Evolutionary conservation across 495 filamentous ascomycete genomes (phyloP).

Genomic region (Evernia prunastri): DNA sequence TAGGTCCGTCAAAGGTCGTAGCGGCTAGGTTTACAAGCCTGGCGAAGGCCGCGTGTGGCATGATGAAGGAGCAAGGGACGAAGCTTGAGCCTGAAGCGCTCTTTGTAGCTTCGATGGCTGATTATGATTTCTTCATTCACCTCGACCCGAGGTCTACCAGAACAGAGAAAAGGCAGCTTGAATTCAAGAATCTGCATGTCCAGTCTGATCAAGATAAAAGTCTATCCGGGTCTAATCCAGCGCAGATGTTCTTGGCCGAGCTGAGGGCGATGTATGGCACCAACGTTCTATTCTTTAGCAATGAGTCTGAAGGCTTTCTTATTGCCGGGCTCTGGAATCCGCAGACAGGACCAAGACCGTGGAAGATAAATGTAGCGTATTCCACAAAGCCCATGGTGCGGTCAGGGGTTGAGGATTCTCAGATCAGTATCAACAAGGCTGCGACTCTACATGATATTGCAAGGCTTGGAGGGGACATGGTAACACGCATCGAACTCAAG

Average conservation of each 20-base stretch:
- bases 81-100: constrained; percentile 54
- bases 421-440: constrained; percentile 61
- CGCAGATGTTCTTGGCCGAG: constrained; percentile 49
- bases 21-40: constrained; percentile 77
- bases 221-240: constrained; percentile 44
- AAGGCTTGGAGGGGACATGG: constrained; percentile 39
- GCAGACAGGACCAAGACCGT: constrained; percentile 44
- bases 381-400: constrained; percentile 52
- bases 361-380: constrained; percentile 62
- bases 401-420: constrained; percentile 22
- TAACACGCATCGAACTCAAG: constrained; percentile 39
- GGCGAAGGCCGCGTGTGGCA: constrained; percentile 61
- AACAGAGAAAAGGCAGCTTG: constrained; percentile 23
- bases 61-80: constrained; percentile 50
- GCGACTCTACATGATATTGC: constrained; percentile 76
- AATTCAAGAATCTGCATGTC: constrained; percentile 65
- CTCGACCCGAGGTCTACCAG: constrained; percentile 47
- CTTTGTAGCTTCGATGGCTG: constrained; percentile 60
- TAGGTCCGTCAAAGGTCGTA: constrained; percentile 68
- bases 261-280: constrained; percentile 55
- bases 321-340: constrained; percentile 85
- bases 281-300: constrained; percentile 68
- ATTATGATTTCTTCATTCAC: constrained; percentile 81
- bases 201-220: constrained; percentile 30
- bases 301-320: constrained; percentile 46